phyloP scores from a whole-genome alignment of 495 filamentous ascomycete genomes.

The Trichodelitschia bisporula region DNA sequence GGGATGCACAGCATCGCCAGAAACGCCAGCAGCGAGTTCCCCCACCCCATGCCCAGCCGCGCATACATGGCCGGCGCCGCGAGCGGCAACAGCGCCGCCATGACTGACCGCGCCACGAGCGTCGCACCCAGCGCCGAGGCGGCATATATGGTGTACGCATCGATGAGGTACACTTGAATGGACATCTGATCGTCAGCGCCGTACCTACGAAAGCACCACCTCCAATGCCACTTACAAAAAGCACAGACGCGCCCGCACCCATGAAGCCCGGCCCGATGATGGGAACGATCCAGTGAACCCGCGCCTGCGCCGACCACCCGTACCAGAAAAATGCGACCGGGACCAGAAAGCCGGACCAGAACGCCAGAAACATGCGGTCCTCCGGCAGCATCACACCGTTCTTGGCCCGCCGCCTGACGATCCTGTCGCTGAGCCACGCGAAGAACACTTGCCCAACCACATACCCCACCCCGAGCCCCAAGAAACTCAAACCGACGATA shows the following conservation, averaged over 20 bases:
- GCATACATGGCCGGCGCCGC: conserved; percentile 4
- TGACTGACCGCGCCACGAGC: conserved; percentile 10
- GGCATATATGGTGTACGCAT: conserved; percentile 13
- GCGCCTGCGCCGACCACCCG: conserved; percentile 16
- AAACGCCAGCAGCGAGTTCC: conserved; percentile 7
- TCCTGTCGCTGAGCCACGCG: conserved; percentile 9
- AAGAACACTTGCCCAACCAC: conserved; percentile 11
- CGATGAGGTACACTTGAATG: conserved; percentile 15
- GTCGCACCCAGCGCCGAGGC: conserved; percentile 14
- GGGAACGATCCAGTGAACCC: conserved; percentile 17
- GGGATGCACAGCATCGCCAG: conserved; percentile 7
- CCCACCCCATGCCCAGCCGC: conserved; percentile 7
- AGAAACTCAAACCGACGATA: conserved; percentile 15
- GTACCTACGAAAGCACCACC: conserved; percentile 1
- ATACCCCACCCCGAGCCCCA: conserved; percentile 16
- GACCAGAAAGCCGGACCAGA: conserved; percentile 9
- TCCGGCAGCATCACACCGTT: conserved; percentile 10
- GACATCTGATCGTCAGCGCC: conserved; percentile 10
- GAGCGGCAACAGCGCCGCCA: conserved; percentile 7
- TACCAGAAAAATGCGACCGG: conserved; percentile 16
- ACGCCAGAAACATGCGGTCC: conserved; percentile 14
- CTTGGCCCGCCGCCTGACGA: conserved; percentile 5
- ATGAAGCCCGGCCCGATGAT: conserved; percentile 16
- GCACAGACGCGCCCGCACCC: conserved; percentile 12
- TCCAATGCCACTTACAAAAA: conserved; percentile 6